Base-by-base conservation (phyloP, 768 basidiomycete species). In the Russula griseocarnosa region DNA sequence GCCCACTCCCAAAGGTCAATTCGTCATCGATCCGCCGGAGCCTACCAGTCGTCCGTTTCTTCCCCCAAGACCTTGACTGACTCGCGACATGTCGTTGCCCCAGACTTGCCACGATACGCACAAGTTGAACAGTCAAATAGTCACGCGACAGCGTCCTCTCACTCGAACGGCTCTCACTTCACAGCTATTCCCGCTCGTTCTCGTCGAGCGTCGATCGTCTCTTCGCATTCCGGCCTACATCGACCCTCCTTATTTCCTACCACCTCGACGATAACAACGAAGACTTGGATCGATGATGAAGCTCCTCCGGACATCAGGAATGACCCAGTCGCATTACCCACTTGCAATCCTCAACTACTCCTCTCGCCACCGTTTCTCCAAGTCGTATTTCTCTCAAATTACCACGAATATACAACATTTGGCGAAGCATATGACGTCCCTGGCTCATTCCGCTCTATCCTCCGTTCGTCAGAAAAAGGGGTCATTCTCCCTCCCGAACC, bases 21-120 rank as follows among this genome's bases (percentile, higher is more conserved):
- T 5, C 63, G 63, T 7, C 63, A 11, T 61, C 63, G 63, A 11
- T 52, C 63, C 8, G 42, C 63, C 8, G 42, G 63, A 5, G 22
- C 49, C 24, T 32, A 44, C 32, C 46, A 44, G n/a, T 42, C 36
- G 4, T 42, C 58, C 0, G 20, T 14, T n/a, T 16, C 58, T 50
- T 47, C 59, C 14, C 53, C 18, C 34, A 44, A 38, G 34, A n/a
- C 24, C n/a, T 26, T 52, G n/a, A 42, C 24, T 18, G 18, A 26
- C 11, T 42, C 44, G 5, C 58, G n/a, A 40, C 52, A 32, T 10
- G 9, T 26, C 11, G 32, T 24, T 9, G n/a, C 14, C 28, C 1
- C 18, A 4, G 30, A 47, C 8, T 11, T 18, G 24, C 38, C 18
- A 22, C 58, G 59, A 30, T 16, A n/a, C 13, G 34, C 34, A 16